phyloP scores from a whole-genome alignment of 164 flowering plant genomes.

The Magnolia officinalis region DNA sequence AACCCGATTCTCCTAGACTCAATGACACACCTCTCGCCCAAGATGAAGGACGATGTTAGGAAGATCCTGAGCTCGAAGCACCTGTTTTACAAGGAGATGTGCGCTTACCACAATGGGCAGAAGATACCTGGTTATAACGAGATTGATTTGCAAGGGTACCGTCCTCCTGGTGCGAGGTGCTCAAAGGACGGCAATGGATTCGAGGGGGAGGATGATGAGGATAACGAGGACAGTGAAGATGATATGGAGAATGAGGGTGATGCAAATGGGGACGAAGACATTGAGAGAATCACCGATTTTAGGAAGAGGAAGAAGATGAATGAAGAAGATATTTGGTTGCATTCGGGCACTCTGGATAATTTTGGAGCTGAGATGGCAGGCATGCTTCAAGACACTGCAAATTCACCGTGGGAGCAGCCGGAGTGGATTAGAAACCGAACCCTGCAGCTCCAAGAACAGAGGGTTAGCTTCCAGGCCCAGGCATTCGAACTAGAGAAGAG shows the following conservation, averaged over 20 bases:
- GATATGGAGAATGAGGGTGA: conserved; percentile 28
- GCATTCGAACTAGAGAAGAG: conserved; percentile 50
- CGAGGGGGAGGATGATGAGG: conserved; percentile 7
- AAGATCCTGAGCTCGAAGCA: conserved; percentile 68
- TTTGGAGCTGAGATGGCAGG: conserved; percentile 32
- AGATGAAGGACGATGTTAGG: conserved; percentile 56
- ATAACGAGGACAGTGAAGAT: conserved; percentile 19
- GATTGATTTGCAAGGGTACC: conserved; percentile 35
- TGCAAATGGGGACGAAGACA: conserved; percentile 20
- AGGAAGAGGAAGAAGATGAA: conserved; percentile 11
- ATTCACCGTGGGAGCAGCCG: conserved; percentile 30
- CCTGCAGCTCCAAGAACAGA: conserved; percentile 39
- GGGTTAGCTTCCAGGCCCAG: conserved; percentile 35
- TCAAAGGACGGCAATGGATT: conserved; percentile 25
- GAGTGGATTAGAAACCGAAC: conserved; percentile 39
- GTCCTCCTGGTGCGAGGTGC: conserved; percentile 19
- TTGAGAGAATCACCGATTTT: conserved; percentile 18
- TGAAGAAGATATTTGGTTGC: conserved; percentile 22
- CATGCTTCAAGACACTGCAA: conserved; percentile 31
- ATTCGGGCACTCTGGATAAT: conserved; percentile 1
- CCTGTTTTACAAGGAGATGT: conserved; percentile 65
- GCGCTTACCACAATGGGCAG: conserved; percentile 64
- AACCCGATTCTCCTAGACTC: conserved; percentile 51
- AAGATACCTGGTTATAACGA: conserved; percentile 40
- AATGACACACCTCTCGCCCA: conserved; percentile 47